Percentiles rank a stretch among this genome's conserved stretches.
These are phyloP conservation scores for Fusarium odoratissimum DNA, from an alignment of 2,329 filamentous ascomycete genomes.

Conservation along the genomic window DNA sequence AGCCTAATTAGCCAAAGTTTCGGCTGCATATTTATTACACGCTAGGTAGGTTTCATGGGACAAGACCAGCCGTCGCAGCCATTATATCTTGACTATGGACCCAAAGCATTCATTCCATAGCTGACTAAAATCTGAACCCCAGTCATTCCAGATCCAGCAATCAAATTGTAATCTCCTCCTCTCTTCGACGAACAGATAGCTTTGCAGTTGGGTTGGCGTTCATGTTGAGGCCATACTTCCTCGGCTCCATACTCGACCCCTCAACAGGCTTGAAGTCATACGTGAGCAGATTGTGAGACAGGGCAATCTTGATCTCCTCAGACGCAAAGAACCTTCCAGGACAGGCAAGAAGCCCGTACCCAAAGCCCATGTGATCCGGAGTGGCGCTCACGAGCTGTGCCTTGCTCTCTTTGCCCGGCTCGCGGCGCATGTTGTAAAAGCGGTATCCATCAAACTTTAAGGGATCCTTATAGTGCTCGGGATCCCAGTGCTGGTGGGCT, in stretches of 20 bases:
- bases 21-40: rapidly evolving
- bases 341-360: background rate
- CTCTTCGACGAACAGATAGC: background rate
- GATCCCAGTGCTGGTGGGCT: background rate
- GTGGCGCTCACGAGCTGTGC: background rate
- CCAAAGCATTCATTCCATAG: background rate
- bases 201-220: background rate
- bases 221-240: background rate
- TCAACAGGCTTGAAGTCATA: background rate
- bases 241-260: background rate
- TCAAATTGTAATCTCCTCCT: background rate
- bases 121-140: background rate
- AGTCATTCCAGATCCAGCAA: background rate
- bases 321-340: background rate
- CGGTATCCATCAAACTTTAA: background rate
- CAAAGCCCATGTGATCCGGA: background rate
- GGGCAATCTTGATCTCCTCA: background rate
- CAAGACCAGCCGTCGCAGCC: rapidly evolving
- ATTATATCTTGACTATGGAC: background rate
- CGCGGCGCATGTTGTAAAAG: background rate
- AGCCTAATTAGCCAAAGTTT: rapidly evolving
- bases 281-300: background rate
- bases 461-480: background rate
- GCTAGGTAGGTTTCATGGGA: rapidly evolving
- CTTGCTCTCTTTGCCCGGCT: background rate